Percentiles rank a stretch among this genome's conserved stretches.
These are phyloP conservation scores for Botryotinia calthae DNA, from an alignment of 2,329 filamentous ascomycete species.

Conservation along the genomic window DNA sequence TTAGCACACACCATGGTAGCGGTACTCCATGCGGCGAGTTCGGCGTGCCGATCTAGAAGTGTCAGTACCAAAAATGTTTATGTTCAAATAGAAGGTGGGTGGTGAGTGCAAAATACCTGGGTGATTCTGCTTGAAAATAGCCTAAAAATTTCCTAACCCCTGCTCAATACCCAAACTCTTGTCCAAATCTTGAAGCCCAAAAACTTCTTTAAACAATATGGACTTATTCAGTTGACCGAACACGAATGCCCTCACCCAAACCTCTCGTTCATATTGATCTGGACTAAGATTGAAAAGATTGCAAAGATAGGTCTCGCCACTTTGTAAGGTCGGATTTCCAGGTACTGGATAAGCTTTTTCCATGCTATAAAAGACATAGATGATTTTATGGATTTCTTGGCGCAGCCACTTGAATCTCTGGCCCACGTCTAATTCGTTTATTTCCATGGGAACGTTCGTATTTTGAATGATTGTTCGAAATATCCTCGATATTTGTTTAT, in stretches of 20 bases:
- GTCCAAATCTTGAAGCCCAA: not conserved
- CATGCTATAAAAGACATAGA: not conserved
- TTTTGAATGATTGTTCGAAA: not conserved
- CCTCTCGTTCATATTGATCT: not conserved
- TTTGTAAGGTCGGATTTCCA: not conserved
- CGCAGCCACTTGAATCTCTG: not conserved
- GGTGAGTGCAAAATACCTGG: not conserved
- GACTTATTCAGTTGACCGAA: not conserved
- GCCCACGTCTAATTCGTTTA: not conserved
- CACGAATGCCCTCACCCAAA: not conserved
- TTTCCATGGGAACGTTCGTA: not conserved
- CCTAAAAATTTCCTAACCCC: not conserved
- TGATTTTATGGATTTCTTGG: not conserved
- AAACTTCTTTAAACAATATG: not conserved
- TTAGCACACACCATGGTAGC: not conserved
- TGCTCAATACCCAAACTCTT: not conserved
- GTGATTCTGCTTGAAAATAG: not conserved
- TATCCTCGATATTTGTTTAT: not conserved
- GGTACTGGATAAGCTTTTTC: not conserved
- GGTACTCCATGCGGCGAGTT: constrained; percentile 8
- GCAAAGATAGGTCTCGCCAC: not conserved
- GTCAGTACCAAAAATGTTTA: not conserved
- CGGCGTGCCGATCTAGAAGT: not conserved
- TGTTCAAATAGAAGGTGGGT: not conserved
- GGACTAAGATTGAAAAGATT: not conserved